Percentiles rank a stretch among this genome's conserved stretches.
These are phyloP conservation scores for Rhodosporidiobolus odoratus DNA, from an alignment of 768 basidiomycete species.

Conservation along the genomic window DNA sequence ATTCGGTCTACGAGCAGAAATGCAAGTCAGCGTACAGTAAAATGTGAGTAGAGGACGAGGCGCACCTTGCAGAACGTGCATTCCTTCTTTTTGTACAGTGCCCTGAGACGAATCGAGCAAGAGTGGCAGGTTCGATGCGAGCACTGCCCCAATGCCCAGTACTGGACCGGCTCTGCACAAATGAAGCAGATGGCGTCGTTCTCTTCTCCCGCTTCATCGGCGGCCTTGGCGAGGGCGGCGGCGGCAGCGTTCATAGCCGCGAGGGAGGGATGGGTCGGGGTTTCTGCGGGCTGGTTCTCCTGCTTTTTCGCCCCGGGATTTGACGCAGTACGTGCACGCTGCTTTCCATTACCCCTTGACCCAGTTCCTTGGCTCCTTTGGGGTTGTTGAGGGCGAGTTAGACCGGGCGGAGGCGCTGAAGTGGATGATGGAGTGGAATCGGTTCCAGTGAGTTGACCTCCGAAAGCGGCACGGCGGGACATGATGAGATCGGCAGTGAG, in stretches of 20 bases:
- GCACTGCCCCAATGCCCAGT: conserved; percentile 79
- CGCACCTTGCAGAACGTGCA: conserved; percentile 95
- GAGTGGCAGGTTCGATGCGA: conserved; percentile 94
- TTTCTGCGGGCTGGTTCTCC: not conserved
- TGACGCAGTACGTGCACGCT: too few species aligned
- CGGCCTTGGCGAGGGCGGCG: conserved; percentile 15
- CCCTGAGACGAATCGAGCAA: conserved; percentile 77
- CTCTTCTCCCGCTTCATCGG: conserved; percentile 24
- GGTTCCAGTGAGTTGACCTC: conserved; percentile 1
- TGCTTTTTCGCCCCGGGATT: not conserved
- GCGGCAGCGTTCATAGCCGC: not conserved
- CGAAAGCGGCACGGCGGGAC: conserved; percentile 25
- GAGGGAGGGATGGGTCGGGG: not conserved
- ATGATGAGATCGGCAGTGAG: not conserved
- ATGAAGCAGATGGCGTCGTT: conserved; percentile 64
- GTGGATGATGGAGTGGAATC: not conserved
- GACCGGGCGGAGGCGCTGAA: not conserved
- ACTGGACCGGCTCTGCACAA: conserved; percentile 88
- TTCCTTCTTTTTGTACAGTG: conserved; percentile 85
- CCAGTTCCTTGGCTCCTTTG: not conserved
- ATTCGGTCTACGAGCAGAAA: conserved; percentile 38
- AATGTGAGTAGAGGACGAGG: not conserved
- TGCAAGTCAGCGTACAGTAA: conserved; percentile 6
- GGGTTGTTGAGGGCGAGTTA: not conserved
- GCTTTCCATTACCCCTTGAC: conserved; percentile 8